These are phyloP conservation scores for Hyaloscypha finlandica DNA, from an alignment of 495 filamentous ascomycete genomes.

Conservation along the genomic window DNA sequence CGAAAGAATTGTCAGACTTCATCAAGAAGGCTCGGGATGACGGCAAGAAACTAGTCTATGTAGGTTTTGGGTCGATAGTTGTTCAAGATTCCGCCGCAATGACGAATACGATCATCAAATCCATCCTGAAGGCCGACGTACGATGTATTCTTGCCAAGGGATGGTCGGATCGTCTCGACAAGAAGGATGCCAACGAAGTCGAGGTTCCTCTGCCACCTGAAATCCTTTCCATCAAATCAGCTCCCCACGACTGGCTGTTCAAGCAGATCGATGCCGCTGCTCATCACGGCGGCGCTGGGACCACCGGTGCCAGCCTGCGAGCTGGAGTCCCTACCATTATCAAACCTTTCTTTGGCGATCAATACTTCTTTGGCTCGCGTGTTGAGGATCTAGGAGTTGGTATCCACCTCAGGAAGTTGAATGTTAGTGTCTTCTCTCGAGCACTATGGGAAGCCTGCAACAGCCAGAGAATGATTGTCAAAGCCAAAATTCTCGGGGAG, in stretches of 20 bases:
- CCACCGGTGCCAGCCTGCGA: slow-evolving; percentile 89
- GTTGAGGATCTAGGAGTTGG: slow-evolving; percentile 94
- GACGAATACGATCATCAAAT: slow-evolving; percentile 87
- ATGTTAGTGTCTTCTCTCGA: slow-evolving; percentile 74
- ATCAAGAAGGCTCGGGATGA: slow-evolving; percentile 78
- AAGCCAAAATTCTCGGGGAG: slow-evolving; percentile 77
- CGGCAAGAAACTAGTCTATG: slow-evolving; percentile 90
- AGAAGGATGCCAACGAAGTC: slow-evolving; percentile 40
- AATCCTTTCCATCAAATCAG: slow-evolving; percentile 85
- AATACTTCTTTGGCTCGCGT: slow-evolving; percentile 90
- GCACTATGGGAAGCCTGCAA: slow-evolving; percentile 93
- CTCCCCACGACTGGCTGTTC: slow-evolving; percentile 97
- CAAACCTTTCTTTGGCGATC: slow-evolving; percentile 96
- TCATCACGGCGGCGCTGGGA: slow-evolving; percentile 94
- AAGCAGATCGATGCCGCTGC: slow-evolving; percentile 89
- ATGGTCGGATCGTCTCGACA: slow-evolving; percentile 90
- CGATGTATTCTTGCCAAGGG: slow-evolving; percentile 95
- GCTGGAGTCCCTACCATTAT: slow-evolving; percentile 94
- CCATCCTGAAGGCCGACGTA: slow-evolving; percentile 88
- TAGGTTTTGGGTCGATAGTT: slow-evolving; percentile 95
- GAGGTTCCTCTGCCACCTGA: slow-evolving; percentile 78
- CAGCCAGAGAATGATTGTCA: slow-evolving; percentile 84
- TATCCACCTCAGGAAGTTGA: slow-evolving; percentile 85
- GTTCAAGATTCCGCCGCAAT: slow-evolving; percentile 88
- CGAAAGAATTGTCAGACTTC: slow-evolving; percentile 73